Conservation (phyloP, 2,329 filamentous ascomycete genomes). For the Ascochyta pisi region DNA sequence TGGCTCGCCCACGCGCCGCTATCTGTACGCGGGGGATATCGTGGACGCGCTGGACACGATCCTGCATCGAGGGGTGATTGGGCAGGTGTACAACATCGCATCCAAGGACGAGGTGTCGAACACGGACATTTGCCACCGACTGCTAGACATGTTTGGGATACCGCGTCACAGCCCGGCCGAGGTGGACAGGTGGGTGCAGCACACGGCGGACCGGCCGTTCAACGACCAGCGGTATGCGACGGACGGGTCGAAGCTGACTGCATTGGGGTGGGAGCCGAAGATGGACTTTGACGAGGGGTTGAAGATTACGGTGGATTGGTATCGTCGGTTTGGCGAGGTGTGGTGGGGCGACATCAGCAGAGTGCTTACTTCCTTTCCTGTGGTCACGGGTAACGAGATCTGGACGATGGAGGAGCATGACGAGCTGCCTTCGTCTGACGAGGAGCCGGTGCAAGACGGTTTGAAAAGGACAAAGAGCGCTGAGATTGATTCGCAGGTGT, state of each 20-base stretch:
- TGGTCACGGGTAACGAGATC: conserved; percentile 49
- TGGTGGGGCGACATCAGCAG: conserved; percentile 52
- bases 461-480: conserved; percentile 36
- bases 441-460: conserved; percentile 23
- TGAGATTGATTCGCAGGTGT: conserved; percentile 25
- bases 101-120: conserved; percentile 81
- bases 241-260: conserved; percentile 47
- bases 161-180: conserved; percentile 49
- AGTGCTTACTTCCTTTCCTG: conserved; percentile 49
- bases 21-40: conserved; percentile 80
- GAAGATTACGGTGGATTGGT: conserved; percentile 49
- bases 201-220: conserved; percentile 77
- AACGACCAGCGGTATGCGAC: conserved; percentile 51
- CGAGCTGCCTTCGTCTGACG: conserved; percentile 43
- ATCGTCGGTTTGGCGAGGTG: conserved; percentile 46
- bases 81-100: conserved; percentile 83
- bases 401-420: conserved; percentile 51
- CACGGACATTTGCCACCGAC: conserved; percentile 68
- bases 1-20: conserved; percentile 75
- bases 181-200: conserved; percentile 71
- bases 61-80: conserved; percentile 75
- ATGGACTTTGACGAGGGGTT: conserved; percentile 48
- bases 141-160: conserved; percentile 69
- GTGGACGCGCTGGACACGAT: conserved; percentile 85
- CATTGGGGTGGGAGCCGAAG: conserved; percentile 47